phyloP scores from a whole-genome alignment of 1,139 yeast genomes.

The Sugiyamaella grinbergsii region DNA sequence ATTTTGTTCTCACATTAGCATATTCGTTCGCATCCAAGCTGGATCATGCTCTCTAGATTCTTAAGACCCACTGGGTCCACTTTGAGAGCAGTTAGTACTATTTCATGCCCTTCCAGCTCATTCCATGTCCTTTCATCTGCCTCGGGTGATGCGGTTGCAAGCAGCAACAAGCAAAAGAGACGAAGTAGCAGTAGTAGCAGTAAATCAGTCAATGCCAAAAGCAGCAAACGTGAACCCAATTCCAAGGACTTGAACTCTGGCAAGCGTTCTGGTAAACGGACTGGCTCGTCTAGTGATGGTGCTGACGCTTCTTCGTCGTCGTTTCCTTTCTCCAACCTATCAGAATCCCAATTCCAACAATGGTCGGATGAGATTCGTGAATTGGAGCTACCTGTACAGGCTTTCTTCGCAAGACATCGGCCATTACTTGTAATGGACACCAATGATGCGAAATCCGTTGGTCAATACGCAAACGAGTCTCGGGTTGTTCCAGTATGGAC shows the following conservation, averaged over 20 bases:
- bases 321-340: constrained; percentile 27
- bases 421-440: constrained; percentile 35
- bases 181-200: constrained; percentile 9
- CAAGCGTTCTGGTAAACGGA: background rate
- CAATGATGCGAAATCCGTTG: constrained; percentile 7
- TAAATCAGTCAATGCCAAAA: background rate
- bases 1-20: background rate
- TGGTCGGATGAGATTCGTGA: constrained; percentile 26
- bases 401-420: constrained; percentile 38
- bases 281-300: background rate
- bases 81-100: background rate
- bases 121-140: constrained; percentile 15
- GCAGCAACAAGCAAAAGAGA: constrained; percentile 7
- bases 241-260: background rate
- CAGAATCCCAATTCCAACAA: constrained; percentile 27
- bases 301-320: constrained; percentile 1
- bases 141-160: constrained; percentile 13
- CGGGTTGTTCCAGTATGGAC: constrained; percentile 19
- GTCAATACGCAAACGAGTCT: constrained; percentile 16
- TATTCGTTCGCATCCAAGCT: background rate
- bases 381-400: constrained; percentile 31
- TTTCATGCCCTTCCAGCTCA: constrained; percentile 7
- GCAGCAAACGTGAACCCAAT: background rate
- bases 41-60: constrained; percentile 8
- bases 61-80: constrained; percentile 12